Evolutionary conservation across 768 basidiomycete genomes (phyloP), one percentile per base, ranked within the genome.

Genomic region (Roridomyces roridus): DNA sequence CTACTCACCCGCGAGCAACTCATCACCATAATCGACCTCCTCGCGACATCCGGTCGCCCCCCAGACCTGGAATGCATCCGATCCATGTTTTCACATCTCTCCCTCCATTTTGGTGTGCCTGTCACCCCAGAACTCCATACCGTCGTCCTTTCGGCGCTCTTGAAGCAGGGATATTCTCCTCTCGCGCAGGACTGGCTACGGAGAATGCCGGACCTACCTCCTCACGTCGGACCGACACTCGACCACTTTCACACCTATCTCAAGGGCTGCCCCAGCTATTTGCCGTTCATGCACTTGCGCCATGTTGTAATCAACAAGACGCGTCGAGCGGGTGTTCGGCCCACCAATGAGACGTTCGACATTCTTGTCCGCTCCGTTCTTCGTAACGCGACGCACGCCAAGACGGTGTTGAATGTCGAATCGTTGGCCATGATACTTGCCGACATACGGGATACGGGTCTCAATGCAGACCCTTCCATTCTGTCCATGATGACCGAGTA

Each of bases 161-260:
- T 81, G 10, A 67, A 76, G 41, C 72, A 74, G 43, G 79, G 79
- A 1, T 77, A 83, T 50, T 47, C 72, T 8, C 72, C 74, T 44
- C 74, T 79, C 12, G 77, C 82, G 35, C 65, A 77, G 24, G 69
- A 75, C 21, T 86, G 87, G 81, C 70, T 91, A 3, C 64, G 62
- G 40, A 73, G 73, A n/a, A 86, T 89, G 79, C 75, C 80, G 14
- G 70, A 70, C 23, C 80, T 79, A 46, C 76, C 84, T 4, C 80
- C 80, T 2, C 65, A 77, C 31, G 59, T 79, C 40, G 67, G 66
- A 5, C 85, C 86, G 0, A 77, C 79, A 21, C 69, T 80, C 34
- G 73, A 80, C 20, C 85, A 86, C 53, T 85, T 85, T 73, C 81
- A 87, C 58, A 56, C 77, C 10, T 78, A 86, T 58, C 70, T 89